Base-by-base conservation (phyloP, 2,329 filamentous ascomycete genomes). In the Botrytis tulipae region DNA sequence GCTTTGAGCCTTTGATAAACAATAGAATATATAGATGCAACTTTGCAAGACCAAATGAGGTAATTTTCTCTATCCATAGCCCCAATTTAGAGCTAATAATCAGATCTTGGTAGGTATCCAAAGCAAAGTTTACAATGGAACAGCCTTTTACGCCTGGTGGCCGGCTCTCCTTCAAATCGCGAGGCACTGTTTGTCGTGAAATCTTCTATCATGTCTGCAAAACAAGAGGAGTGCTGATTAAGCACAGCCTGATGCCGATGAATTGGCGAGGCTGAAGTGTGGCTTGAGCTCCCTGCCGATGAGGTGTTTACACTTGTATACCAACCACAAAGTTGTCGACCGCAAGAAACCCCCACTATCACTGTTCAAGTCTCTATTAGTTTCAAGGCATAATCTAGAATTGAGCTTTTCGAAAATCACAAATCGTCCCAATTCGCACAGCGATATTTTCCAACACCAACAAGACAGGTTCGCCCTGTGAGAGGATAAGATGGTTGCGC, bases 401-500 rank as follows among this genome's bases (percentile, higher is more conserved):
- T 57, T 57, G 65, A 16, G 14, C 25, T 25, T 54, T 42, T 29
- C 35, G 16, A 68, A 46, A 18, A 57, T 32, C 46, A 40, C 10
- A 10, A 32, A 42, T 32, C 32, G 18, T 57, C 32, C 5, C 22
- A 37, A 5, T 14, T 57, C 66, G 48, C 62, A 40, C 67, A 46
- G 72, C 22, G 59, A 59, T 37, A 62, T n/a, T 4, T n/a, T 37
- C 29, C 57, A 57, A 73, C 32, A 35, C 37, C 54, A 73, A 63
- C 22, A 25, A 63, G 35, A 48, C 51, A 69, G 63, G 69, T 59
- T 61, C 40, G 44, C 62, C 66, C 59, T 60, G 44, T 60, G 20
- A 72, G 22, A 37, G 42, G 32, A 70, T 42, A 71, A 80, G 73
- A 80, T 80, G 79, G 79, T 80, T 78, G 79, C 89, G 84, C 92